Base-by-base conservation (phyloP, 768 basidiomycete species). In the Psilocybe subaeruginosa region DNA sequence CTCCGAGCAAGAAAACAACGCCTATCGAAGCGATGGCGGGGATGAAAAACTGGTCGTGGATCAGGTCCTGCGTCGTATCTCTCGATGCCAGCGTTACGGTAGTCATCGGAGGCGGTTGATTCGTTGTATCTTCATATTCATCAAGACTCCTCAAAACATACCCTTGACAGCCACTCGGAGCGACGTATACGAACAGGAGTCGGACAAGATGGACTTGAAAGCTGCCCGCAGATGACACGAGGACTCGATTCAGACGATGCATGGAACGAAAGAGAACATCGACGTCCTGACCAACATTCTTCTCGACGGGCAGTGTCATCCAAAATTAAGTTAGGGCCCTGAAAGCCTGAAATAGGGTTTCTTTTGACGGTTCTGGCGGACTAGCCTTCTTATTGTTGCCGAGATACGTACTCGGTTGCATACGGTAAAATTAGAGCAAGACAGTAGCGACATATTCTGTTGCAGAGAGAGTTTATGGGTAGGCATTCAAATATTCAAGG, bases 211-310 rank as follows among this genome's bases (percentile, higher is more conserved):
- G 23, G 2, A 23, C 23, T 14, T 29, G 51, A 17, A 9, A 53
- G n/a, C 31, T n/a, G 16, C 16, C 33, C 31, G 33, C 51, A 31
- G 8, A 4, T 17, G 30, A 53, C n/a, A 37, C 31, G 33, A 53
- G 51, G 51, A 37, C 31, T 31, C 30, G 51, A 37, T 17, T 39
- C 37, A 39, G 37, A 39, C 14, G 41, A 31, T 53, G 17, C 51
- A 53, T 53, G 51, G 51, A 53, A 19, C 31, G 51, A 53, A 53
- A 53, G 51, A 53, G 30, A 53, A 31, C 51, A 53, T 53, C 29
- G 51, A 53, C 51, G 33, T 3, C 33, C 33, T 31, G 30, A 17
- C 3, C 51, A 53, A 7, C 51, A n/a, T 53, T 53, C 51, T 53
- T 53, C 51, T 53, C 33, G 51, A 33, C 33, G 41, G 41, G 41